Base-by-base conservation (phyloP, 177 flowering plant genomes). In the Tripterygium wilfordii region DNA sequence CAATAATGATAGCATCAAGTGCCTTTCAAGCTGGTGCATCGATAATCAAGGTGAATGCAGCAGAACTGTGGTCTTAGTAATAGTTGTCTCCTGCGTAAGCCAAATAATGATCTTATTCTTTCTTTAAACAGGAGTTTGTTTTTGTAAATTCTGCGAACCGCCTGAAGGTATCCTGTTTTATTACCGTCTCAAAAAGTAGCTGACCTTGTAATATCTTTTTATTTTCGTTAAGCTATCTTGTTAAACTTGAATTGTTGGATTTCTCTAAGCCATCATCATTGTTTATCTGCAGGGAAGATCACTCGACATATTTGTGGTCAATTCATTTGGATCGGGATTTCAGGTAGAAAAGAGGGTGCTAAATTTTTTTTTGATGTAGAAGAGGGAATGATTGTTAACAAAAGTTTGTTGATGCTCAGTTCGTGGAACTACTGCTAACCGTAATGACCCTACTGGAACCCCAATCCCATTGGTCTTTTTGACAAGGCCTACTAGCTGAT, bases 311-410 rank as follows among this genome's bases (percentile, higher is more conserved):
- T 90, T 90, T 72, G 95, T 84, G 23, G 94, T 90, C 55, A 90
- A 86, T 63, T 90, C 95, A 21, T 86, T 86, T 65, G 95, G 97
- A 59, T 90, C 97, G 54, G 95, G 85, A 35, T 90, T 74, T 76
- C 95, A 90, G 94, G 97, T 90, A 58, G 22, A 28, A 29, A 1
- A 48, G 0, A 8, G n/a, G n/a, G n/a, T n/a, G n/a, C n/a, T n/a
- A n/a, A n/a, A n/a, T n/a, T 6, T 3, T 57, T 9, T 38, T 5
- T 45, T 28, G 8, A n/a, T 39, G 15, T 21, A 33, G 13, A 12
- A 15, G 24, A n/a, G n/a, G n/a, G n/a, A n/a, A n/a, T n/a, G n/a
- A n/a, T n/a, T n/a, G n/a, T n/a, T n/a, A n/a, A n/a, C n/a, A n/a
- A n/a, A n/a, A n/a, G 26, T 27, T 43, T 12, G 46, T 36, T 33